phyloP scores from a whole-genome alignment of 139 green algal species.

The Chlamydomonas incerta region DNA sequence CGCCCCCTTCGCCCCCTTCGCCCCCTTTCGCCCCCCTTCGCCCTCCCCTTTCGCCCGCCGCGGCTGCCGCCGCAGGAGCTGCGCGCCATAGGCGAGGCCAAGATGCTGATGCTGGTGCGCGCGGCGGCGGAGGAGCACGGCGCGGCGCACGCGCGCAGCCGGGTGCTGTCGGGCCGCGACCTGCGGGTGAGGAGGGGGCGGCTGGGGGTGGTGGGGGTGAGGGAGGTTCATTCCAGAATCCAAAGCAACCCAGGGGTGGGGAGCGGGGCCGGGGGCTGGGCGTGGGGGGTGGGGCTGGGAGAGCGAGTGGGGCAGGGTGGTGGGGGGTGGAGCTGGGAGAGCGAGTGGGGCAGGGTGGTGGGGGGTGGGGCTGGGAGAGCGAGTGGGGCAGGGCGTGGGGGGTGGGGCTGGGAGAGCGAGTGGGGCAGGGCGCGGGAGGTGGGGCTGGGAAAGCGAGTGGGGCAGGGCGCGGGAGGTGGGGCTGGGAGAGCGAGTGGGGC shows the following conservation, averaged over 20 bases:
- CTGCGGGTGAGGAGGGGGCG: neutral
- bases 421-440: neutral
- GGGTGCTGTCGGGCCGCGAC: neutral
- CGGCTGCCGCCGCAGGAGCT: constrained; percentile 16
- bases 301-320: neutral
- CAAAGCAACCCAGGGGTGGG: no score
- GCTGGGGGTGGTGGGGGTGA: neutral
- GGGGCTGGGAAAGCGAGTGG: neutral
- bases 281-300: neutral
- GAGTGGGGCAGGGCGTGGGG: neutral
- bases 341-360: no score
- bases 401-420: no score
- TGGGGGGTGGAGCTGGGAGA: neutral
- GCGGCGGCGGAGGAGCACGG: neutral
- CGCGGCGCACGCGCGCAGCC: neutral
- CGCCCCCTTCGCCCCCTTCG: no score
- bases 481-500: no score
- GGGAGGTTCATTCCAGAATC: no score
- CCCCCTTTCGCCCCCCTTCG: no score
- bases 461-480: no score
- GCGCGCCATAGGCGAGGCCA: neutral
- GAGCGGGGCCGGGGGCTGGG: neutral
- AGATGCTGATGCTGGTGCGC: neutral
- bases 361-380: no score
- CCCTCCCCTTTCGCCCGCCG: no score